Conservation (phyloP, 139 green algal genomes). For the Micractinium sp. region DNA sequence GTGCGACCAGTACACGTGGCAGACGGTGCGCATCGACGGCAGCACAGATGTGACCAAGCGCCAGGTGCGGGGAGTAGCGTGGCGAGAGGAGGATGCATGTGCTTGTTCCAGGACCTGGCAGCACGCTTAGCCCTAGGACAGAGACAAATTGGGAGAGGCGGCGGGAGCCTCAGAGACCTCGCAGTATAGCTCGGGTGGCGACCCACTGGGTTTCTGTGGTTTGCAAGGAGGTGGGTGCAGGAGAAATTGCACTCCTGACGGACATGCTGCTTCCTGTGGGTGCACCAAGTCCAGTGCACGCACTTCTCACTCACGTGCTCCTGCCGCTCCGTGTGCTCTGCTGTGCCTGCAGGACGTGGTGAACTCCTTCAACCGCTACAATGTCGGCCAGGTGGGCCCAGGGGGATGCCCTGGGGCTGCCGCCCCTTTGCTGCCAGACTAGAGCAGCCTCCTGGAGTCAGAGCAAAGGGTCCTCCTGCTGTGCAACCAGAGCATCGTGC, state of each 20-base stretch:
- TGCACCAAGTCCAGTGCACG: no score
- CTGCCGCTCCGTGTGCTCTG: no score
- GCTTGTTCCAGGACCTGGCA: no score
- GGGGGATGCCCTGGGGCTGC: neutral
- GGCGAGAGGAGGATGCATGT: neutral
- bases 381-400: conserved; percentile 57
- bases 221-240: neutral
- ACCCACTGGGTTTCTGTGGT: neutral
- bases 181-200: no score
- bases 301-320: no score
- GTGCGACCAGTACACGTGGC: conserved; percentile 27
- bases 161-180: no score
- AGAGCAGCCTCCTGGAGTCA: neutral
- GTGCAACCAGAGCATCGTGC: no score
- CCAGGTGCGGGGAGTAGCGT: conserved; percentile 35
- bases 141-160: no score
- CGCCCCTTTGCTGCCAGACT: neutral
- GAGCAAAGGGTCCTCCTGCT: no score
- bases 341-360: conserved; percentile 71
- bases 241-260: neutral
- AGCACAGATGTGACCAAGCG: conserved; percentile 62
- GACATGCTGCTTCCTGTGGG: neutral
- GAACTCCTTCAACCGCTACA: conserved; percentile 78
- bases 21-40: conserved; percentile 79
- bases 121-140: no score